Evolutionary conservation across 2,329 filamentous ascomycete species (phyloP).

Genomic region (Diaporthe ilicicola): DNA sequence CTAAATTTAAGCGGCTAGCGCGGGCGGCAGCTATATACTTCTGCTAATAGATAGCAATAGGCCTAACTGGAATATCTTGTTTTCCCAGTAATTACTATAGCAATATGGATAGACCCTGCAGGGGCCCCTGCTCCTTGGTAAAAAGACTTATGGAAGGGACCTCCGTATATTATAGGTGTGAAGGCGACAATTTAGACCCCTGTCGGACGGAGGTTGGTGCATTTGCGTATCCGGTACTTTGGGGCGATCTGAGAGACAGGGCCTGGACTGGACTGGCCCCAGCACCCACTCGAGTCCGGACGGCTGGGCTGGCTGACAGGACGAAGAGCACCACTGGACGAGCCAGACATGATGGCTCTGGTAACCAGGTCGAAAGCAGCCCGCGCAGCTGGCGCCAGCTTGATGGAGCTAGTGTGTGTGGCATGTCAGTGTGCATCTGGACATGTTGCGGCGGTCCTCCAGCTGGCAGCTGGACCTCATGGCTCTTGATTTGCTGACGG

Average conservation of each 20-base stretch:
- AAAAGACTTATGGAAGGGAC: too few species aligned
- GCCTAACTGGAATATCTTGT: too few species aligned
- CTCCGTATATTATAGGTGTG: not conserved
- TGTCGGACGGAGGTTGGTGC: not conserved
- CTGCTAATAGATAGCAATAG: too few species aligned
- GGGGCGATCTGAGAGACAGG: not conserved
- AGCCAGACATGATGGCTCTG: not conserved
- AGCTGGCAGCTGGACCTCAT: not conserved
- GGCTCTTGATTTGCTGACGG: not conserved
- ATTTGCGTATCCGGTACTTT: not conserved
- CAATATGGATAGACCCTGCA: too few species aligned
- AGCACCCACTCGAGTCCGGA: not conserved
- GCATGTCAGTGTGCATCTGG: slow-evolving; percentile 2
- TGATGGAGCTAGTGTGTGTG: slow-evolving; percentile 5
- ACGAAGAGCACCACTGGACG: too few species aligned
- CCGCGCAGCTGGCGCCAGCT: not conserved
- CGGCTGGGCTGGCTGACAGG: not conserved
- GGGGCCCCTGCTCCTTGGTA: too few species aligned
- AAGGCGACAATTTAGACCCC: not conserved
- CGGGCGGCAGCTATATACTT: too few species aligned
- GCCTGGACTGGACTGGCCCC: slow-evolving; percentile 1
- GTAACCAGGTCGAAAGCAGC: not conserved
- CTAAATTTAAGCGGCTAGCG: too few species aligned
- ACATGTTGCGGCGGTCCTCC: not conserved
- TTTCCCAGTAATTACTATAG: too few species aligned